A percentile compares a stretch with the other conserved stretches of the same genome.
phyloP scores from a whole-genome alignment of 192 early-diverging fungal genomes.

The Obelidium mucronatum region DNA sequence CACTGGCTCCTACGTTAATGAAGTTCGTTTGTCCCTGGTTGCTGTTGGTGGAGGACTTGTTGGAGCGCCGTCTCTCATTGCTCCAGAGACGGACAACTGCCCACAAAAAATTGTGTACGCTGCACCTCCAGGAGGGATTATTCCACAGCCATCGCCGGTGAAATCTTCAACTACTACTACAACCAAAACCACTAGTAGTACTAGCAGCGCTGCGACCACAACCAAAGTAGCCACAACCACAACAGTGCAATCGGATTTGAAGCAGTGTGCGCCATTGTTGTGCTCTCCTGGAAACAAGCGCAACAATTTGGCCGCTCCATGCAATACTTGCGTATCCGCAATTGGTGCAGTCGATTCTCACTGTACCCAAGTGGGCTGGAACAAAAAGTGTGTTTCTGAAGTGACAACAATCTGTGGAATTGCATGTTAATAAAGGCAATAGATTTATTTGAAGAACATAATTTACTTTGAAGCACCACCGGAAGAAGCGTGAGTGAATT shows the following conservation, averaged over 20 bases:
- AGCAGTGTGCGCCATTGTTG: no score
- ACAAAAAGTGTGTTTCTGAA: no score
- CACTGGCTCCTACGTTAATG: constrained; percentile 4
- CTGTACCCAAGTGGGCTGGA: no score
- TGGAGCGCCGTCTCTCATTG: neutral
- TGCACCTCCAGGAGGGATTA: neutral
- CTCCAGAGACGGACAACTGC: neutral
- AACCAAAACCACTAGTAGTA: neutral
- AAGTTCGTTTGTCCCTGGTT: constrained; percentile 3
- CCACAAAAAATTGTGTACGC: neutral
- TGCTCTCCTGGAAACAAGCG: neutral
- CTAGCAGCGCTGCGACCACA: neutral
- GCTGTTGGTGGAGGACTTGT: constrained; percentile 2
- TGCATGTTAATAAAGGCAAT: no score
- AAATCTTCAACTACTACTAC: neutral
- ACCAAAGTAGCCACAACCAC: no score
- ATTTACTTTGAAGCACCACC: no score
- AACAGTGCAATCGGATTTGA: no score
- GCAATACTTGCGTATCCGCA: no score
- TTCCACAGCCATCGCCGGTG: neutral
- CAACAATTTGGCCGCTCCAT: neutral
- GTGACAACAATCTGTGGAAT: no score
- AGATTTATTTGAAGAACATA: no score
- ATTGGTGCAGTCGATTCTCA: no score
- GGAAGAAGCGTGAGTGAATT: no score